Evolutionary conservation across 495 filamentous ascomycete genomes (phyloP), one percentile per base, ranked within the genome.

Genomic region (Penicillium ucsense): DNA sequence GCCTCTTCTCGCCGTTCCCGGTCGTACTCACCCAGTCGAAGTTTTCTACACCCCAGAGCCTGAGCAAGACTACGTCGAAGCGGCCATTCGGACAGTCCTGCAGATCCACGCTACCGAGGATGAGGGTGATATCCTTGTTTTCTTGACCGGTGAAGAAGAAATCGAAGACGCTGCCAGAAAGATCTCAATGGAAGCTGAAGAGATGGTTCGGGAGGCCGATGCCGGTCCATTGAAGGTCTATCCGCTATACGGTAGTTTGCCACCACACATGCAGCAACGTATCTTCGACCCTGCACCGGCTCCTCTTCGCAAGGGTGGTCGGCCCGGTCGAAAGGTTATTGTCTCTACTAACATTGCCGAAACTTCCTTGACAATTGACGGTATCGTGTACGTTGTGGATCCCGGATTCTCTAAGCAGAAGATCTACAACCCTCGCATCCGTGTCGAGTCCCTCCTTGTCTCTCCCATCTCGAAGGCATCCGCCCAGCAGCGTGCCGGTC

Each of bases 371-470:
- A 99, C 94, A 35, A 99, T 99, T 44, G 94, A 99, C 62, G 94
- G 94, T 61, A 97, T 99, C 49, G 94, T 99, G 28, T 99, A 95
- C 53, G 94, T 99, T 11, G 90, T 99, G 6, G 94, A 99, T 61
- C 92, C 94, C 5, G 94, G 94, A 20, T 99, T 99, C 71, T 94
- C 87, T 64, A 99, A 99, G 75, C 94, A 99, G 63, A 99, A 99
- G 69, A 89, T 99, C 52, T 99, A 97, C 76, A 95, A 97, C 60
- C 91, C 94, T 28, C 83, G 94, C 45, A 87, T 95, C 47, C 85
- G 94, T 60, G 90, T 97, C 36, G 94, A 99, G 65, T 97, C 94
- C 0, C 73, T 99, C 2, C 72, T 99, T 4, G 90, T 99, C 4
- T 95, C 94, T 8, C 86, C 94, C 4, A 97, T 97, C 45, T 96